A percentile compares a stretch with the other conserved stretches of the same genome.
Conservation (phyloP, 108 stramenopile species). For the Cyclostephanos invisitatus region DNA sequence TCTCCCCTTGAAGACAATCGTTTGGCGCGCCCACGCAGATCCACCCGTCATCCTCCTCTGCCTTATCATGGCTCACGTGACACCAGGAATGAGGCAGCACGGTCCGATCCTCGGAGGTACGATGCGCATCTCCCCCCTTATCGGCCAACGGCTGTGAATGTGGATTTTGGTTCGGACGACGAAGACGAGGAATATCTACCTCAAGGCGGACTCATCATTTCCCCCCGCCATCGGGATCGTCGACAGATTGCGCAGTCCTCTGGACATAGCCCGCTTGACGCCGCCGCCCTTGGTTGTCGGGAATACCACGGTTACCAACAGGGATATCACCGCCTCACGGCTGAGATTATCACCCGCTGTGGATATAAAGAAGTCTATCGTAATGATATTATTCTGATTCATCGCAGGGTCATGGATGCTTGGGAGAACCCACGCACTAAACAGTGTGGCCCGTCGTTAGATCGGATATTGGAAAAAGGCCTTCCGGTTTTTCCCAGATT, state of each 20-base stretch:
- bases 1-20: no score
- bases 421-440: background rate
- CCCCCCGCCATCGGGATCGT: background rate
- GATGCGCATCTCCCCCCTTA: background rate
- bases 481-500: background rate
- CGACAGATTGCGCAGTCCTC: background rate
- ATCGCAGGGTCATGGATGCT: background rate
- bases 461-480: background rate
- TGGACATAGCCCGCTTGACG: background rate
- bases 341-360: background rate
- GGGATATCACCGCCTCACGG: background rate
- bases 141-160: background rate
- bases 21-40: background rate
- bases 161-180: background rate
- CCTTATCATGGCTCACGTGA: background rate
- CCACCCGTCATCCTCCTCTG: background rate
- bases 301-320: background rate
- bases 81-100: background rate
- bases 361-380: background rate
- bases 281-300: background rate
- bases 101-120: background rate
- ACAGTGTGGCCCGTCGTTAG: background rate
- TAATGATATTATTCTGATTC: background rate
- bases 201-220: background rate
- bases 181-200: background rate